A percentile compares a stretch with the other conserved stretches of the same genome.
Evolutionary conservation across 1,139 yeast genomes (phyloP).

Genomic region (Debaryomyces nepalensis): DNA sequence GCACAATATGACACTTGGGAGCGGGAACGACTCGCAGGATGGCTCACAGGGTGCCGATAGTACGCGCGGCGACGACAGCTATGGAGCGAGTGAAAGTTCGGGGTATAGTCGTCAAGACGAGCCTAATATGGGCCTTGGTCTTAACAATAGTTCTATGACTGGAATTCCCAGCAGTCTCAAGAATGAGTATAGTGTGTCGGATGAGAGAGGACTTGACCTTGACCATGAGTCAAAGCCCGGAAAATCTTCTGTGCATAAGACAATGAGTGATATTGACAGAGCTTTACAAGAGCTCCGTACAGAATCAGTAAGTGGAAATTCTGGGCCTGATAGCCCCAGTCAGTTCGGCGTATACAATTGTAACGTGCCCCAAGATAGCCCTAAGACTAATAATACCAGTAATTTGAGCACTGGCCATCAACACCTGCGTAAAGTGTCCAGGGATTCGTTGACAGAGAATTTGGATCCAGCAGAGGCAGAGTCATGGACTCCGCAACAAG

Average conservation of each 20-base stretch:
- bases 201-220: constrained; percentile 2
- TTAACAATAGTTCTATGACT: neutral
- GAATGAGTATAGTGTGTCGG: neutral
- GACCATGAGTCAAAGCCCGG: constrained; percentile 1
- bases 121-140: neutral
- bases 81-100: neutral
- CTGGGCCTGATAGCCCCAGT: neutral
- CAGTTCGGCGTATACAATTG: neutral
- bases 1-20: constrained; percentile 18
- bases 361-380: neutral
- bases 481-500: constrained; percentile 88
- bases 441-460: constrained; percentile 34
- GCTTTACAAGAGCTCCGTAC: constrained; percentile 75
- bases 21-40: neutral
- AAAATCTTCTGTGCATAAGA: constrained; percentile 46
- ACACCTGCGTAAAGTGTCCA: constrained; percentile 24
- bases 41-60: constrained; percentile 11
- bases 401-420: neutral
- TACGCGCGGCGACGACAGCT: constrained; percentile 2
- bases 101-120: neutral
- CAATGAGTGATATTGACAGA: constrained; percentile 81
- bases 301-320: constrained; percentile 21
- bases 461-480: constrained; percentile 55
- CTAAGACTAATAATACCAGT: neutral
- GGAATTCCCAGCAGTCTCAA: neutral